These are phyloP conservation scores for Epichloe elymi DNA, from an alignment of 2,329 filamentous ascomycete genomes.

Conservation along the genomic window DNA sequence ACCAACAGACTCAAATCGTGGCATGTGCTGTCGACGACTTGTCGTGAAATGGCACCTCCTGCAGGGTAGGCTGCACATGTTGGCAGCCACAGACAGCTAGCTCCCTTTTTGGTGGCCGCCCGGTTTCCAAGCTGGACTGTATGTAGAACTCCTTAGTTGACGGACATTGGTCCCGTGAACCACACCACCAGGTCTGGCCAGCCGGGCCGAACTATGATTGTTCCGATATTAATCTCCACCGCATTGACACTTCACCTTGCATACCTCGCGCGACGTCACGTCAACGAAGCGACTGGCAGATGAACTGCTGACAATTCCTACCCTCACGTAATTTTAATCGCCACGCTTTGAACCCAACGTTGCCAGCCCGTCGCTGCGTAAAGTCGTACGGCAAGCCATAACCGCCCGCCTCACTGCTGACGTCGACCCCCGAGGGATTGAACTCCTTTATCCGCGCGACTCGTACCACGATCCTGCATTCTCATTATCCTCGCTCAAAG, in stretches of 20 bases:
- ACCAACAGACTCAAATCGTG: no score
- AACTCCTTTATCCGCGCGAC: background rate
- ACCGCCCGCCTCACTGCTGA: background rate
- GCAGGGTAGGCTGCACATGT: no score
- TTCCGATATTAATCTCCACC: conserved; percentile 4
- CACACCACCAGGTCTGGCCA: background rate
- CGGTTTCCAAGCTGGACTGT: no score
- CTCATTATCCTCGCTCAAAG: background rate
- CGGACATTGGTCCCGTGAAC: background rate
- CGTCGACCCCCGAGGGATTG: background rate
- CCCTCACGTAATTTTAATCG: background rate
- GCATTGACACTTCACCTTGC: conserved; percentile 13
- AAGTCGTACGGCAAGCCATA: background rate
- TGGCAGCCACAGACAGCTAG: no score
- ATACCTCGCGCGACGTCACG: conserved; percentile 6
- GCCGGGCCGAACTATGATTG: background rate
- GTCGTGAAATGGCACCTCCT: no score
- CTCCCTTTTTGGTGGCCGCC: no score
- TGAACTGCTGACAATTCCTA: background rate
- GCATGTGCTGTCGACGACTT: no score
- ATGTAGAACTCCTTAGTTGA: no score
- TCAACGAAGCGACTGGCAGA: background rate
- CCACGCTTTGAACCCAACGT: background rate
- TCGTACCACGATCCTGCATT: background rate
- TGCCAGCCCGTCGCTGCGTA: background rate